A percentile compares a stretch with the other conserved stretches of the same genome.
These are phyloP conservation scores for Candida hungchunana DNA, from an alignment of 805 yeast species.

Conservation along the genomic window DNA sequence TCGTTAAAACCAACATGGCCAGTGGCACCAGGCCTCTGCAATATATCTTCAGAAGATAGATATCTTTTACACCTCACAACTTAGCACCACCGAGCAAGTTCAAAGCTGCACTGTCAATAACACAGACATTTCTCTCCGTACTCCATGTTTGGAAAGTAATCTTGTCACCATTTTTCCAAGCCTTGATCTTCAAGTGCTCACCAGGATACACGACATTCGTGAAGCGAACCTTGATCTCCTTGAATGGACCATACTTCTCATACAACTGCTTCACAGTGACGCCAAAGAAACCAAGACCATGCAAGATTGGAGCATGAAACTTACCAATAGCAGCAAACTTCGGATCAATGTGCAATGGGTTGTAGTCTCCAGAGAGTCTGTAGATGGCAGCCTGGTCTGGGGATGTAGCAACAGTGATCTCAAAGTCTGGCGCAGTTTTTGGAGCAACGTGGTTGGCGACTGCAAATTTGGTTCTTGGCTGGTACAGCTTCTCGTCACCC, in stretches of 20 bases:
- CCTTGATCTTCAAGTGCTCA: conserved; percentile 72
- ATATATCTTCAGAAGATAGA: too few species aligned
- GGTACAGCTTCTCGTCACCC: conserved; percentile 45
- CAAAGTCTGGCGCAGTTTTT: conserved; percentile 60
- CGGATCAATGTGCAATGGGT: conserved; percentile 95
- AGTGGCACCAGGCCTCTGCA: too few species aligned
- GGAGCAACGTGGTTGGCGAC: conserved; percentile 62
- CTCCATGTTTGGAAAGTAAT: conserved; percentile 74
- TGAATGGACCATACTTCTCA: conserved; percentile 77
- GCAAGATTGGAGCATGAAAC: conserved; percentile 83
- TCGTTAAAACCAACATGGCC: too few species aligned
- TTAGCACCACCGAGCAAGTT: conserved; percentile 37
- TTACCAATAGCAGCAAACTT: conserved; percentile 82
- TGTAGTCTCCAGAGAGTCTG: conserved; percentile 89
- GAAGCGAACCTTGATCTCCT: conserved; percentile 86
- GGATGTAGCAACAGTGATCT: conserved; percentile 50
- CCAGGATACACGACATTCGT: conserved; percentile 94
- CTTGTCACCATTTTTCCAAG: conserved; percentile 76
- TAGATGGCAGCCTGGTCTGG: conserved; percentile 83
- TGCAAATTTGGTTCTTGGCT: conserved; percentile 55
- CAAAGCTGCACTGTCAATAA: conserved; percentile 84
- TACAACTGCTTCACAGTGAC: conserved; percentile 68
- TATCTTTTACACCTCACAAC: too few species aligned
- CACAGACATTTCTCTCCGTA: conserved; percentile 71
- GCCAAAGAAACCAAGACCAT: conserved; percentile 89